Evolutionary conservation across 1,284 basidiomycete genomes (phyloP).

Genomic region (Ceratobasidium sp.): DNA sequence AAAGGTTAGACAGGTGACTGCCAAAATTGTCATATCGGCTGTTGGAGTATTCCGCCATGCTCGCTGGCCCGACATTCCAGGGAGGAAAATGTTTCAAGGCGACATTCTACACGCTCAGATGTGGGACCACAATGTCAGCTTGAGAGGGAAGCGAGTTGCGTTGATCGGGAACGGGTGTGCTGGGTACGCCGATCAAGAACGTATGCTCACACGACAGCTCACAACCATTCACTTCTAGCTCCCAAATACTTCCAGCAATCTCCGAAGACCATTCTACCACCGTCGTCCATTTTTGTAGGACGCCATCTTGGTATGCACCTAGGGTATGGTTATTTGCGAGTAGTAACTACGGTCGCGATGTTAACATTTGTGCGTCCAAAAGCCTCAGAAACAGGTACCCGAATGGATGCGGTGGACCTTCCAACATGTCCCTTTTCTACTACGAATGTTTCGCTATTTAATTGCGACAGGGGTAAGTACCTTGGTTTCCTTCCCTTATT

Average conservation of each 20-base stretch:
- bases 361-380: neutral
- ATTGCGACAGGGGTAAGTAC: neutral
- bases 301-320: constrained; percentile 56
- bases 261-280: constrained; percentile 6
- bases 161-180: constrained; percentile 67
- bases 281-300: constrained; percentile 52
- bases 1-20: neutral
- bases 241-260: constrained; percentile 54
- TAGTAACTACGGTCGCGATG: neutral
- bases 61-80: constrained; percentile 20
- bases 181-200: constrained; percentile 23
- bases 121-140: constrained; percentile 16
- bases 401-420: constrained; percentile 4
- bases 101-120: neutral
- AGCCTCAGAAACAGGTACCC: constrained; percentile 8
- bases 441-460: neutral
- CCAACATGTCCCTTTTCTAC: constrained; percentile 7
- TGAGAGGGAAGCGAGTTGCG: constrained; percentile 11
- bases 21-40: constrained; percentile 12
- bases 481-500: neutral
- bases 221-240: neutral
- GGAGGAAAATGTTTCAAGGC: constrained; percentile 11
- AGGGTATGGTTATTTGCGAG: constrained; percentile 49
- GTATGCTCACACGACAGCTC: neutral
- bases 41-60: constrained; percentile 15